phyloP scores from a whole-genome alignment of 2,329 filamentous ascomycete genomes.

The Ascochyta koolunga region DNA sequence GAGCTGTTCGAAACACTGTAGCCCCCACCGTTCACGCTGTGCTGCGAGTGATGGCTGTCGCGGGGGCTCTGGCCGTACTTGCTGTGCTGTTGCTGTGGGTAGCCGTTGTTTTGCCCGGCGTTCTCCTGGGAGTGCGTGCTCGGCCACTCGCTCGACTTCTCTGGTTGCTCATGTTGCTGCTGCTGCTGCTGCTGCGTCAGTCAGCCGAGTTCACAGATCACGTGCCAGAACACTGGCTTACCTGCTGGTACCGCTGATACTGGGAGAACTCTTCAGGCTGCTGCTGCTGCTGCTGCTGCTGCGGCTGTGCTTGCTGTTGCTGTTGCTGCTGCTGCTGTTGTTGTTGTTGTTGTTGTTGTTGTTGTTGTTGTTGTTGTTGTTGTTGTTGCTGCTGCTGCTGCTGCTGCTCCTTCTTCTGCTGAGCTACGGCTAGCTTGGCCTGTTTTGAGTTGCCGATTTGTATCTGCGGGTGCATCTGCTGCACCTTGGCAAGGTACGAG shows the following conservation, averaged over 20 bases:
- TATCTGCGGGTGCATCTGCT: slow-evolving; percentile 97
- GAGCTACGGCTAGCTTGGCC: slow-evolving; percentile 67
- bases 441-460: slow-evolving; percentile 81
- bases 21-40: slow-evolving; percentile 34
- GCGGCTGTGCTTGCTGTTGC: slow-evolving; percentile 30
- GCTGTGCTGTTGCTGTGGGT: slow-evolving; percentile 19
- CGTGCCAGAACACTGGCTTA: slow-evolving; percentile 3
- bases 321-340: slow-evolving; percentile 14
- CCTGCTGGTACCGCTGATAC: slow-evolving; percentile 41
- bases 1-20: slow-evolving; percentile 48
- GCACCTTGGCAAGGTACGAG: slow-evolving; percentile 96
- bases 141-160: slow-evolving; percentile 32
- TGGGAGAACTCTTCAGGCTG: slow-evolving; percentile 42
- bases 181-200: slow-evolving; percentile 18
- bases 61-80: slow-evolving; percentile 33
- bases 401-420: slow-evolving; percentile 48
- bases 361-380: slow-evolving; percentile 55
- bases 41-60: slow-evolving; percentile 42
- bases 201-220: slow-evolving; percentile 7
- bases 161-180: slow-evolving; percentile 31
- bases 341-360: slow-evolving; percentile 18
- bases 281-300: slow-evolving; percentile 50
- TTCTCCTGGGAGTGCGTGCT: slow-evolving; percentile 23
- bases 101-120: slow-evolving; percentile 18
- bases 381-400: slow-evolving; percentile 46